Evolutionary conservation across 176 grass and related monocot genomes (phyloP), one percentile per base, ranked within the genome.

Genomic region (Tuctoria greenei): DNA sequence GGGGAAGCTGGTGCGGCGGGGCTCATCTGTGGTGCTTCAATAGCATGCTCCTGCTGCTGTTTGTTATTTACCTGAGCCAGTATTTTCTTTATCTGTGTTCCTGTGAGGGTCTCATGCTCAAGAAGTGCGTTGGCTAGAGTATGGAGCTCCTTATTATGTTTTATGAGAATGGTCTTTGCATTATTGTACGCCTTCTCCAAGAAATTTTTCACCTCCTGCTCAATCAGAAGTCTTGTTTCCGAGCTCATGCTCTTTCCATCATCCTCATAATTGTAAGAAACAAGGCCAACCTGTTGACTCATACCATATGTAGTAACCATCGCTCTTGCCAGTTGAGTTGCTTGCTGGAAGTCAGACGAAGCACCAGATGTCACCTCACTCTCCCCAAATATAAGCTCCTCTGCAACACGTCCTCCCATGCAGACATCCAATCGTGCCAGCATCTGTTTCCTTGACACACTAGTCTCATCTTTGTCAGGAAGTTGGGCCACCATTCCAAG

Each of bases 251-350:
- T 90, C 83, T 90, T 95, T 41, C 86, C 86, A 18, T 75, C 87
- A 5, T 99, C 92, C 46, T 92, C 89, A 3, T 92, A 99, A 59
- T 92, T 92, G 77, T 99, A 93, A 5, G 91, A 79, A 66, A 95
- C 96, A 49, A 95, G 71, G 64, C 96, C 96, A 1, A 91, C 77
- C 62, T 92, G 79, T 71, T 99, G 90, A 82, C 91, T 93, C 96
- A 99, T 99, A 31, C 96, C 96, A 59, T 84, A 99, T 63, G 90
- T 88, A 26, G 96, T 99, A 77, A 99, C 87, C 96, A 99, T 95
- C 25, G 89, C 87, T 75, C 85, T 87, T 66, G 92, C 96, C 66
- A 88, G 59, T 43, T 14, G 67, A 37, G 96, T 99, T 35, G 89
- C 96, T 67, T 95, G 82, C 52, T 92, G 73, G 18, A 95, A 88